These are phyloP conservation scores for Glaciozyma antarctica DNA, from an alignment of 768 basidiomycete genomes.

Conservation along the genomic window DNA sequence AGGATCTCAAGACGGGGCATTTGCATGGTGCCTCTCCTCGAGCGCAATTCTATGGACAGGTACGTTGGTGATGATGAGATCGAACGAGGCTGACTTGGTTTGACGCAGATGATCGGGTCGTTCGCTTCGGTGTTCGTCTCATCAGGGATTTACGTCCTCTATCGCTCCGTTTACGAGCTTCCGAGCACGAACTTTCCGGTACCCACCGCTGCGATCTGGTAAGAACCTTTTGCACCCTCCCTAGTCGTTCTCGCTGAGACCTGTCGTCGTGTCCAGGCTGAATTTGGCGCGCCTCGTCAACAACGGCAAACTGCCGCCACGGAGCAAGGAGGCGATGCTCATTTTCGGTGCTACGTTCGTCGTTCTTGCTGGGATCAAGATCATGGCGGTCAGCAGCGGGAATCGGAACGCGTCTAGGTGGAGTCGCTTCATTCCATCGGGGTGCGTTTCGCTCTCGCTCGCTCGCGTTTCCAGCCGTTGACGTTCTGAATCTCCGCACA, in stretches of 20 bases:
- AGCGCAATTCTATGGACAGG: slow-evolving; percentile 79
- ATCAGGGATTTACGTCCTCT: slow-evolving; percentile 74
- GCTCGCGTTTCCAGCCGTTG: slow-evolving; percentile 41
- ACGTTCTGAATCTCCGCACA: slow-evolving; percentile 40
- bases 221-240: slow-evolving; percentile 46
- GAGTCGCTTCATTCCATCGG: slow-evolving; percentile 23
- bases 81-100: not conserved
- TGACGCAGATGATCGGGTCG: slow-evolving; percentile 66
- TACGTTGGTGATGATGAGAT: not conserved
- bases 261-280: slow-evolving; percentile 47
- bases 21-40: slow-evolving; percentile 82
- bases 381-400: slow-evolving; percentile 42
- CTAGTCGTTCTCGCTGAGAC: slow-evolving; percentile 47
- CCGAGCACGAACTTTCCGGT: slow-evolving; percentile 93
- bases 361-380: slow-evolving; percentile 57
- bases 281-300: slow-evolving; percentile 42
- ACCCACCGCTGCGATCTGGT: slow-evolving; percentile 91
- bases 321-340: slow-evolving; percentile 68
- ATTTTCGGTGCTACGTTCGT: slow-evolving; percentile 64
- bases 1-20: slow-evolving; percentile 94
- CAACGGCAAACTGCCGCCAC: slow-evolving; percentile 69
- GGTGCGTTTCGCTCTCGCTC: slow-evolving; percentile 57
- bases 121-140: slow-evolving; percentile 80
- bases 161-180: slow-evolving; percentile 75
- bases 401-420: slow-evolving; percentile 24